These are phyloP conservation scores for Mycena sanguinolenta DNA, from an alignment of 768 basidiomycete genomes.

Conservation along the genomic window DNA sequence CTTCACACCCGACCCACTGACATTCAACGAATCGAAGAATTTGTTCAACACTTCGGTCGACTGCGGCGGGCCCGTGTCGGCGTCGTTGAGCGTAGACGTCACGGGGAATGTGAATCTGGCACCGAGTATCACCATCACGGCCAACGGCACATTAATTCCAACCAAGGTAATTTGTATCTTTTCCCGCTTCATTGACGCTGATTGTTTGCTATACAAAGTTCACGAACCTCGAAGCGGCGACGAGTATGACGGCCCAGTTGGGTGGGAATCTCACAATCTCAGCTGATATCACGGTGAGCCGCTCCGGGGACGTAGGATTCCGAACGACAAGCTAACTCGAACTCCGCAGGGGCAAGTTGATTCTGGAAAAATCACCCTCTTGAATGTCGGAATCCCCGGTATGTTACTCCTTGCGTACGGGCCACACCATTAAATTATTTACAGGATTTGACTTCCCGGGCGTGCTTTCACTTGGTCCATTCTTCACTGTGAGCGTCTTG, in stretches of 20 bases:
- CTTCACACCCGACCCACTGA: neutral
- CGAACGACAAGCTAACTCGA: no score
- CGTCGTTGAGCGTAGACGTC: neutral
- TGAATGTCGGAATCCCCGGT: conserved; percentile 59
- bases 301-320: neutral
- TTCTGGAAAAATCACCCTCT: conserved; percentile 56
- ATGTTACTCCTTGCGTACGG: neutral
- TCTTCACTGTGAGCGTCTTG: conserved; percentile 3
- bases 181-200: neutral
- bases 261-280: conserved; percentile 54
- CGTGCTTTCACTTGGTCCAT: conserved; percentile 55
- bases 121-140: neutral
- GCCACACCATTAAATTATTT: neutral
- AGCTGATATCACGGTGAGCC: conserved; percentile 52
- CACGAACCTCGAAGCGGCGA: conserved; percentile 22
- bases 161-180: neutral
- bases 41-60: neutral
- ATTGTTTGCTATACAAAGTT: neutral
- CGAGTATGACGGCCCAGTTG: conserved; percentile 53
- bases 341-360: conserved; percentile 56
- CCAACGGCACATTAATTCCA: neutral
- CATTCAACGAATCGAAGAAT: neutral
- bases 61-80: neutral
- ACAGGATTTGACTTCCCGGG: conserved; percentile 61
- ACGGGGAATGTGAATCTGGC: neutral